phyloP scores from a whole-genome alignment of 192 early-diverging fungal genomes.

The Cladochytrium replicatum region DNA sequence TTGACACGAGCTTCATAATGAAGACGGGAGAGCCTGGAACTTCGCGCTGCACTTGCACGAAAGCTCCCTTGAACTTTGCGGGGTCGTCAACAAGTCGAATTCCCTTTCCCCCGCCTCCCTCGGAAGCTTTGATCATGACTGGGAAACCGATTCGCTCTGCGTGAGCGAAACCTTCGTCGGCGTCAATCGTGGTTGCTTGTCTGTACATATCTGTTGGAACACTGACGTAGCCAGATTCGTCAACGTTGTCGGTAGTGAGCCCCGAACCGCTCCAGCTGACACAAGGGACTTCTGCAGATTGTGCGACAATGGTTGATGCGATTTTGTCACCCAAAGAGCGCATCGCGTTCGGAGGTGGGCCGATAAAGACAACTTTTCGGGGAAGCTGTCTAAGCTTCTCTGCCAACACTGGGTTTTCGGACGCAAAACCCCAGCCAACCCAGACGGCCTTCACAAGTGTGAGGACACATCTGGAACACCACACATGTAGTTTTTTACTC shows the following conservation, averaged over 20 bases:
- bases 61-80: constrained; percentile 62
- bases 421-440: constrained; percentile 99
- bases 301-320: constrained; percentile 97
- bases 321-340: constrained; percentile 99
- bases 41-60: constrained; percentile 84
- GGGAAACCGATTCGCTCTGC: constrained; percentile 90
- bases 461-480: not conserved
- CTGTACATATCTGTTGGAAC: constrained; percentile 77
- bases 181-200: constrained; percentile 72
- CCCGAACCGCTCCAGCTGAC: constrained; percentile 92
- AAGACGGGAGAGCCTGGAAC: constrained; percentile 97
- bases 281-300: constrained; percentile 91
- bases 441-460: constrained; percentile 86
- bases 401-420: constrained; percentile 92
- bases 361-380: constrained; percentile 81
- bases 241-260: constrained; percentile 58
- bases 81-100: constrained; percentile 85
- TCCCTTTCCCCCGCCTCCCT: constrained; percentile 98
- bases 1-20: constrained; percentile 94
- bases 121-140: constrained; percentile 98
- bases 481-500: constrained; percentile 1
- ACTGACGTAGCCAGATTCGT: constrained; percentile 61
- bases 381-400: constrained; percentile 73
- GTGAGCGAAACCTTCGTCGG: constrained; percentile 73
- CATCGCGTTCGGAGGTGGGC: constrained; percentile 94